A percentile compares a stretch with the other conserved stretches of the same genome.
These are phyloP conservation scores for Babjeviella inositovora DNA, from an alignment of 805 yeast species.

Conservation along the genomic window DNA sequence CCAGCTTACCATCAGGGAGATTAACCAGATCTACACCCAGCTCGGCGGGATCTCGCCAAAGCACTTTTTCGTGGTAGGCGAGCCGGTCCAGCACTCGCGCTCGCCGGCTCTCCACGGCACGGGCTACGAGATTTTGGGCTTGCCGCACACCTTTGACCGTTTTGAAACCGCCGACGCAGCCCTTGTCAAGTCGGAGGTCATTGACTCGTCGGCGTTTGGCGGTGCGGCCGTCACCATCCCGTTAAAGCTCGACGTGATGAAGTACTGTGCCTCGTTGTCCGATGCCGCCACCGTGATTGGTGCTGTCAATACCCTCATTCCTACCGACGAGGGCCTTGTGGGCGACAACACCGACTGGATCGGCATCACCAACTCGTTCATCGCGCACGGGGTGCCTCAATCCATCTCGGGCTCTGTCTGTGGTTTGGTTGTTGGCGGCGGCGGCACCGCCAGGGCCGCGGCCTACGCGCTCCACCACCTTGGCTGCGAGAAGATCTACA, in stretches of 20 bases:
- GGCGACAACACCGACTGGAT: slow-evolving; percentile 97
- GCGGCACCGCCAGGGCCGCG: slow-evolving; percentile 96
- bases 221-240: slow-evolving; percentile 97
- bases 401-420: slow-evolving; percentile 15
- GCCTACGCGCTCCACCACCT: slow-evolving; percentile 66
- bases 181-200: slow-evolving; percentile 34
- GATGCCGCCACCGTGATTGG: slow-evolving; percentile 77
- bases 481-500: slow-evolving; percentile 65
- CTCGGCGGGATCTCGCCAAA: slow-evolving; percentile 49
- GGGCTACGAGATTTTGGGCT: slow-evolving; percentile 55
- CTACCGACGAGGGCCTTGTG: slow-evolving; percentile 27
- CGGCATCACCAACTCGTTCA: slow-evolving; percentile 65
- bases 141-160: slow-evolving; percentile 57
- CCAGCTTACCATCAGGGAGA: slow-evolving; percentile 49
- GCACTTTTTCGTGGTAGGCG: slow-evolving; percentile 63
- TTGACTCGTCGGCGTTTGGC: slow-evolving; percentile 44
- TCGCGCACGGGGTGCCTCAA: slow-evolving; percentile 41
- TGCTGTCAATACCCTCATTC: slow-evolving; percentile 81
- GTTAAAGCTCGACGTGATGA: slow-evolving; percentile 65
- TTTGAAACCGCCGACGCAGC: slow-evolving; percentile 54
- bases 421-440: slow-evolving; percentile 89
- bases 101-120: slow-evolving; percentile 82
- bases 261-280: slow-evolving; percentile 45
- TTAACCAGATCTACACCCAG: slow-evolving; percentile 35
- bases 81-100: slow-evolving; percentile 73